Percentiles rank a stretch among this genome's conserved stretches.
Conservation (phyloP, 208 protist species). For the Leishmania braziliensis region DNA sequence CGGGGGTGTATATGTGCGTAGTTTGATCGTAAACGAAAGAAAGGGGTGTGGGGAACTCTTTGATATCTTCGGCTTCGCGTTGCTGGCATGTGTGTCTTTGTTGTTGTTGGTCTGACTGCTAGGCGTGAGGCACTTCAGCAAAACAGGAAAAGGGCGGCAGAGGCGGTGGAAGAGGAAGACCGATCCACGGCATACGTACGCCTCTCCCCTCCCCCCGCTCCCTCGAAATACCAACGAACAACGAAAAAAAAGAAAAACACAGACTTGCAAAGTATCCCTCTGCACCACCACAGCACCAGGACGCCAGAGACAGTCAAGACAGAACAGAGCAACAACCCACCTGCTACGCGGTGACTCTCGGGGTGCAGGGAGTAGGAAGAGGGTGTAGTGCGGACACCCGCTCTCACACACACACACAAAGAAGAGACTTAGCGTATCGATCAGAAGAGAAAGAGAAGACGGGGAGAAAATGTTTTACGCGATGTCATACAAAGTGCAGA, state of each 20-base stretch:
- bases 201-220: no score
- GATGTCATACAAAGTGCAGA: neutral
- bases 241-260: neutral
- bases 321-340: slow-evolving; percentile 3
- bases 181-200: neutral
- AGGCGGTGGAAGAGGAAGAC: neutral
- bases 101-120: neutral
- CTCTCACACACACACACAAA: neutral
- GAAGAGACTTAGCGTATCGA: neutral
- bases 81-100: neutral
- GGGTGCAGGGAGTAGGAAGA: neutral
- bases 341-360: neutral
- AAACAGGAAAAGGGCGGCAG: neutral
- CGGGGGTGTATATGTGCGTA: neutral
- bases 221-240: neutral
- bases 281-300: neutral
- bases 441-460: neutral
- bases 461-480: neutral
- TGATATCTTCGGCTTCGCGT: neutral
- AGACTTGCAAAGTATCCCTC: neutral
- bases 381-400: neutral
- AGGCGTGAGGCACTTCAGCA: no score
- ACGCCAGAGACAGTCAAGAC: neutral
- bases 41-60: neutral
- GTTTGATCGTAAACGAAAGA: no score